These are phyloP conservation scores for Phytophthora citricola DNA, from an alignment of 352 stramenopile species.

Conservation along the genomic window DNA sequence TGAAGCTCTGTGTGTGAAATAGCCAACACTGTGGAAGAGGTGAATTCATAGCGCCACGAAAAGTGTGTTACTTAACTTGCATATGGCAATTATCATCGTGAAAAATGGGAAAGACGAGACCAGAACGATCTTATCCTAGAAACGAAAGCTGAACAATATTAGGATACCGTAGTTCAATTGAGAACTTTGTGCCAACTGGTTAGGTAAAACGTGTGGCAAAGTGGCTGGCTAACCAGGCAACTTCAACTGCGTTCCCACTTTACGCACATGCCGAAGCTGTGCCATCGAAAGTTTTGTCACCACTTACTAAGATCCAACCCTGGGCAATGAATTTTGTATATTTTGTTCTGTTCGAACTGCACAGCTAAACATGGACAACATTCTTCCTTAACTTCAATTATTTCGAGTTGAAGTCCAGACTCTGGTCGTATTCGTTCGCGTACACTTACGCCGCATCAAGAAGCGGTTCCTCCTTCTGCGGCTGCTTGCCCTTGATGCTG, in stretches of 20 bases:
- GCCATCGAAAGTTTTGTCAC: too few species aligned
- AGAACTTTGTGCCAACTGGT: neutral
- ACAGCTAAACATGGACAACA: too few species aligned
- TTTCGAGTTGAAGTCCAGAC: too few species aligned
- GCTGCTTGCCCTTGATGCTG: slow-evolving; percentile 61
- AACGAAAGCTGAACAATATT: too few species aligned
- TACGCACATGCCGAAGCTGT: too few species aligned
- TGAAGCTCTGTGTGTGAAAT: neutral
- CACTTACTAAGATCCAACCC: too few species aligned
- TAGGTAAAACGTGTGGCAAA: neutral
- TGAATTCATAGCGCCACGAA: neutral
- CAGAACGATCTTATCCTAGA: too few species aligned
- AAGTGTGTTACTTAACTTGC: slow-evolving; percentile 10
- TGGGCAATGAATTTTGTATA: too few species aligned
- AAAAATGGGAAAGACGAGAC: slow-evolving; percentile 10
- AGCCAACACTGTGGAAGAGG: slow-evolving; percentile 21
- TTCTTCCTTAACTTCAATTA: too few species aligned
- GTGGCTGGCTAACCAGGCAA: neutral
- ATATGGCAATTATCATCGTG: slow-evolving; percentile 6
- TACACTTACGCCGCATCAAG: slow-evolving; percentile 4
- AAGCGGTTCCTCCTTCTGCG: slow-evolving; percentile 33
- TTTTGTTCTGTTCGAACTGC: too few species aligned
- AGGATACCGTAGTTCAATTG: too few species aligned
- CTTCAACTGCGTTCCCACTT: neutral
- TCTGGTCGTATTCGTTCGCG: neutral